phyloP scores from a whole-genome alignment of 2,329 filamentous ascomycete genomes.

The Penicillium sp. region DNA sequence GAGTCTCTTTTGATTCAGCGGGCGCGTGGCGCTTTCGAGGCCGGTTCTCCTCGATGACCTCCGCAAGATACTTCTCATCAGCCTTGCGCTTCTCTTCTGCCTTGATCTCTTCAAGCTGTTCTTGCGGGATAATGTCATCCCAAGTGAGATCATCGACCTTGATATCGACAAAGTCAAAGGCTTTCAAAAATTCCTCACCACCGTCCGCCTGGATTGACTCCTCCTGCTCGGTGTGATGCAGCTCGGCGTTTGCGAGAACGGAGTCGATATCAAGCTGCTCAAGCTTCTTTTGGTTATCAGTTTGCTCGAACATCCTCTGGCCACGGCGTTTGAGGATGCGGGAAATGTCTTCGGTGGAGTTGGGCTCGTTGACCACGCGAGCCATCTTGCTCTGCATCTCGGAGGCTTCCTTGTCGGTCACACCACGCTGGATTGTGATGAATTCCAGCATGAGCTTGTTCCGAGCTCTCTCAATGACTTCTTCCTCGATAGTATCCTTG shows the following conservation, averaged over 20 bases:
- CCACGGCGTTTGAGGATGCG: constrained; percentile 95
- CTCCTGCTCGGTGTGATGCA: constrained; percentile 94
- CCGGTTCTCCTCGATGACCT: constrained; percentile 82
- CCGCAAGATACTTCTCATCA: constrained; percentile 80
- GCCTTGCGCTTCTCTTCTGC: constrained; percentile 84
- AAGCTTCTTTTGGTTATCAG: constrained; percentile 92
- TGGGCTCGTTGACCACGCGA: constrained; percentile 76
- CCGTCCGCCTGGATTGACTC: constrained; percentile 94
- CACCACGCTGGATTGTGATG: constrained; percentile 93
- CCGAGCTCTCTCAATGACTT: constrained; percentile 91
- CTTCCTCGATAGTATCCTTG: constrained; percentile 97
- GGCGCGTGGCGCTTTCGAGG: constrained; percentile 74
- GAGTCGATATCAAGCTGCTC: constrained; percentile 98
- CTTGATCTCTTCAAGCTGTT: constrained; percentile 87
- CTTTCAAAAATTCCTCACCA: constrained; percentile 91
- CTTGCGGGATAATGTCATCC: constrained; percentile 97
- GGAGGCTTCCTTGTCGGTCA: constrained; percentile 90
- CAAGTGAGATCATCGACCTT: constrained; percentile 92
- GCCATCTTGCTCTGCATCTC: constrained; percentile 80
- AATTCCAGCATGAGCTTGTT: constrained; percentile 98
- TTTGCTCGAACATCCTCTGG: constrained; percentile 99
- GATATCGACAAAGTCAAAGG: constrained; percentile 93
- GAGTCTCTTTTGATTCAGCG: constrained; percentile 59
- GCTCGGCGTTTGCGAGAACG: constrained; percentile 93
- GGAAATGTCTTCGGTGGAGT: constrained; percentile 91